These are phyloP conservation scores for Trichopus zeylanicus DNA, from an alignment of 116 monocot genomes.

Conservation along the genomic window DNA sequence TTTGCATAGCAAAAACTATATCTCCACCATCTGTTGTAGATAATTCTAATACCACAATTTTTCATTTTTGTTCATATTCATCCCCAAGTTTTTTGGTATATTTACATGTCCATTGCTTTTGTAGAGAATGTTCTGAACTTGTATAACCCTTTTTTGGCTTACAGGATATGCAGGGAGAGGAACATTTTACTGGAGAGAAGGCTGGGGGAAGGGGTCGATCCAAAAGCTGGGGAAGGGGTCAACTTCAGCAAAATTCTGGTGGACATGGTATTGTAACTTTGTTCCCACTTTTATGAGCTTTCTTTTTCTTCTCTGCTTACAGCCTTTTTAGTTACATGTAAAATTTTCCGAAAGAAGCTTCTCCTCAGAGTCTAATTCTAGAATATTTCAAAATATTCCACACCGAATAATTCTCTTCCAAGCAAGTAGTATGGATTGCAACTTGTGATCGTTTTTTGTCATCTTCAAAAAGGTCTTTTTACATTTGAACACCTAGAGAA, in stretches of 20 bases:
- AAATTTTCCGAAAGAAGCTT: not conserved
- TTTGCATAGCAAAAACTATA: too few relatives aligned
- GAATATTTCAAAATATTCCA: not conserved
- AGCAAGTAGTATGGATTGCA: not conserved
- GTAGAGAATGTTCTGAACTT: too few relatives aligned
- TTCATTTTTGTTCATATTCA: too few relatives aligned
- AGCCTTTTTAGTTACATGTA: not conserved
- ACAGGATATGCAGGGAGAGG: constrained; percentile 29
- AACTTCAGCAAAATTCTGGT: constrained; percentile 17
- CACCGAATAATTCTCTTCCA: not conserved
- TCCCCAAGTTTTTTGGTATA: too few relatives aligned
- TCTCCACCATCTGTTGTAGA: too few relatives aligned
- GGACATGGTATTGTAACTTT: constrained; percentile 22
- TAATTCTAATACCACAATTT: too few relatives aligned
- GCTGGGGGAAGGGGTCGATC: constrained; percentile 16
- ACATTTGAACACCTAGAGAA: too few relatives aligned
- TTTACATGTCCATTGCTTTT: too few relatives aligned
- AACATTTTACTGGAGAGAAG: constrained; percentile 19
- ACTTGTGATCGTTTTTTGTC: too few relatives aligned
- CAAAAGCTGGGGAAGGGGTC: constrained; percentile 29
- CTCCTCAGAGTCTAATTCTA: not conserved
- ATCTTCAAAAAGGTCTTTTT: too few relatives aligned
- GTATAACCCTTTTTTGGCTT: too few relatives aligned
- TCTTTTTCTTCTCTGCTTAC: not conserved
- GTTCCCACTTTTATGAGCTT: not conserved